Evolutionary conservation across 1,284 basidiomycete species (phyloP), one percentile per base, ranked within the genome.

Genomic region (Microbotryum scabiosae): DNA sequence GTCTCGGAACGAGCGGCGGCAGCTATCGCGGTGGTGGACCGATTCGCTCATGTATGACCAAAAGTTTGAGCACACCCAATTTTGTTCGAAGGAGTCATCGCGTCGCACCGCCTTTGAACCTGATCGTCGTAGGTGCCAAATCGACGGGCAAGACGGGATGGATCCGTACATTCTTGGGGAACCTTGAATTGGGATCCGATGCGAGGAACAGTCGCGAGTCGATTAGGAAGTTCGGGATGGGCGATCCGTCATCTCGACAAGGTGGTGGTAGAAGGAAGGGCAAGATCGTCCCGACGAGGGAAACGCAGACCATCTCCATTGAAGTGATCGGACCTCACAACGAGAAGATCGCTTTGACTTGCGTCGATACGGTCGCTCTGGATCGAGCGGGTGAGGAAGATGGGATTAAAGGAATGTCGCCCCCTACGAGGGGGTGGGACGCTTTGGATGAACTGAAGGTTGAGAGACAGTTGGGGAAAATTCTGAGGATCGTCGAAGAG

Each of bases 91-190:
- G 54, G 28, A 36, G 9, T 7, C 45, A 47, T 20, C 28, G 32
- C 1, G 75, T 81, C n/a, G 79, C 85, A 18, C 85, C 86, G 9
- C 85, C 85, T 5, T 88, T 89, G 77, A 90, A 89, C 71, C 74
- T 89, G 56, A 88, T 89, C 86, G 85, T 88, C 55, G 86, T 82
- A 43, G 87, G 87, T 59, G 83, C 81, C n/a, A 82, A 82, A 71
- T 84, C 85, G 56, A 87, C 85, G 3, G 87, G 87, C 56, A 89
- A 89, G 80, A 86, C 87, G 36, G 84, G 85, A 62, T 85, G 88
- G 70, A 82, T 88, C 70, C 82, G 60, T 23, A 57, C 70, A 8
- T 53, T 71, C n/a, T 54, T 70, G 12, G 64, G 36, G 14, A 50
- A 43, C 16, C 20, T 57, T 2, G 21, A 36, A 21, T 47, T 36